phyloP scores from a whole-genome alignment of 2,329 filamentous ascomycete genomes.

The Arthroderma sp. region DNA sequence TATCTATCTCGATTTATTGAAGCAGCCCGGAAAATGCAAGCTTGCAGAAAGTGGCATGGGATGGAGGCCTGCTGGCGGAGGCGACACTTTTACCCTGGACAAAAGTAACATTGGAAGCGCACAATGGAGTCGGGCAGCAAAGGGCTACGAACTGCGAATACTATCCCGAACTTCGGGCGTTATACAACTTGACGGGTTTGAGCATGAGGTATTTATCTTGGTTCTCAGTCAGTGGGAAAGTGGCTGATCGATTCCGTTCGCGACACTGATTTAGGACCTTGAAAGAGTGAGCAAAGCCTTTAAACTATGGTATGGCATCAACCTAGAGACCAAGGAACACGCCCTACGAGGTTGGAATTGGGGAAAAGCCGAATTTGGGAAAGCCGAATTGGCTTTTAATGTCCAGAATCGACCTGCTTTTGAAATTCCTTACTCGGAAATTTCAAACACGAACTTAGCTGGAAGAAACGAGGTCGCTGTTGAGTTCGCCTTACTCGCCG shows the following conservation, averaged over 20 bases:
- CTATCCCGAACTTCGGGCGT: constrained; percentile 71
- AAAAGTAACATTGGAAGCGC: constrained; percentile 70
- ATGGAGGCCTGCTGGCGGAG: constrained; percentile 80
- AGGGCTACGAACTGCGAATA: constrained; percentile 89
- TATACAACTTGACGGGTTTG: constrained; percentile 89
- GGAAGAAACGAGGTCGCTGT: constrained; percentile 96
- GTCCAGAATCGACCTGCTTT: constrained; percentile 95
- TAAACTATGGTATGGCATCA: constrained; percentile 96
- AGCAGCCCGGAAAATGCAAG: constrained; percentile 81
- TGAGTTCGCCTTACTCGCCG: constrained; percentile 69
- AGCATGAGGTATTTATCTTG: constrained; percentile 50
- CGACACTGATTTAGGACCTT: constrained; percentile 50
- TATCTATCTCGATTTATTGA: constrained; percentile 91
- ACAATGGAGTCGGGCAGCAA: constrained; percentile 88
- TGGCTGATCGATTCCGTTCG: too few species aligned
- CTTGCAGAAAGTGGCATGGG: constrained; percentile 89
- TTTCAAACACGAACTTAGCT: constrained; percentile 92
- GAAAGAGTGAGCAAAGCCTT: constrained; percentile 85
- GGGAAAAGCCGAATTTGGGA: constrained; percentile 95
- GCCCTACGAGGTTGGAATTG: constrained; percentile 96
- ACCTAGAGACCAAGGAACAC: constrained; percentile 84
- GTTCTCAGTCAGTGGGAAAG: neutral
- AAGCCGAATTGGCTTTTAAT: constrained; percentile 89
- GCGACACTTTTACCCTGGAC: constrained; percentile 89
- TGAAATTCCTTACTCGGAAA: constrained; percentile 92